Evolutionary conservation across 805 yeast species (phyloP), one percentile per base, ranked within the genome.

Genomic region (Pichia occidentalis): DNA sequence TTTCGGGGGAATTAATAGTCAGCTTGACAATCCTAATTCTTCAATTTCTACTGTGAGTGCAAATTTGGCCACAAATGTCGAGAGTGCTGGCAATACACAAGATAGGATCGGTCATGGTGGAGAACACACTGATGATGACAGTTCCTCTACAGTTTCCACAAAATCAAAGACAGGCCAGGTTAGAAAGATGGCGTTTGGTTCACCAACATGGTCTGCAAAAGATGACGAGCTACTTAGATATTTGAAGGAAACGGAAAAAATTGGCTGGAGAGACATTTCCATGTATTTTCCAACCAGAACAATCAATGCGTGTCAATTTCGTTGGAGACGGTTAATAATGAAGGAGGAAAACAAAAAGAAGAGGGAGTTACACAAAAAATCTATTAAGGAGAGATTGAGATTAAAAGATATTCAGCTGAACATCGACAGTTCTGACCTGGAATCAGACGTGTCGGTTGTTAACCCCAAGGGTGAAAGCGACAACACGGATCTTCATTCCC

Each of bases 211-310:
- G 95, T 83, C 84, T 38, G 80, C 85, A 2, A 73, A 75, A 46
- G 94, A 84, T 51, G 95, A 85, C 51, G 58, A 75, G 34, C 54
- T 84, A 16, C 59, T 84, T 34, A 70, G 90, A 31, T 85, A 80
- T 45, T 66, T 85, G 50, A 85, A 85, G 59, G 95, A 85, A 56
- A 75, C 74, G 37, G 84, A 79, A 55, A 82, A 82, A 54, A 67
- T 85, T 46, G 95, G 95, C 1, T 85, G 95, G 95, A 80, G 85
- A 57, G 94, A 85, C 46, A 85, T 85, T 29, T 78, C 92, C 1
- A 69, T 78, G 26, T 83, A 82, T 54, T 85, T 85, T 57, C 66
- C 72, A 22, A 79, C 80, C 52, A 65, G 95, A 52, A 85, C 95
- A 2, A 90, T 95, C 24, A 85, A 84, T 55, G 94, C 94, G 2